Conservation (phyloP, 1,284 basidiomycete species). For the Xerocomus nothofagi region DNA sequence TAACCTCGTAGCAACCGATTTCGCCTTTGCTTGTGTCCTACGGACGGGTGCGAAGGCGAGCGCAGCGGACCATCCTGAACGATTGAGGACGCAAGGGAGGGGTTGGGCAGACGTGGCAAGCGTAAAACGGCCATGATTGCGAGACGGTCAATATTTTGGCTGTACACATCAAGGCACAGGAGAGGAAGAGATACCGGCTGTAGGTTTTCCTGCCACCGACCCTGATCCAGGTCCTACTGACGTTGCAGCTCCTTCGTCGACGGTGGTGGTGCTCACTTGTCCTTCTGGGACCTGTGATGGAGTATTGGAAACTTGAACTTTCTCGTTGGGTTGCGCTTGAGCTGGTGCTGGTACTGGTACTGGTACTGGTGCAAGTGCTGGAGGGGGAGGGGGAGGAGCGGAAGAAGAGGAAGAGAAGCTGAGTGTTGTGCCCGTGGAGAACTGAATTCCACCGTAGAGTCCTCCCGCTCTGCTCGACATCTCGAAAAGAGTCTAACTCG, state of each 20-base stretch:
- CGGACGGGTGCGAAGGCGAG: constrained; percentile 81
- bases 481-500: constrained; percentile 25
- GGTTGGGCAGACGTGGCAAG: constrained; percentile 5
- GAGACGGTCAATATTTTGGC: constrained; percentile 40
- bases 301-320: constrained; percentile 12
- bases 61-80: constrained; percentile 79
- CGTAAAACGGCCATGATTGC: constrained; percentile 35
- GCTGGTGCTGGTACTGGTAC: constrained; percentile 6
- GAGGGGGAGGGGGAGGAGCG: constrained; percentile 13
- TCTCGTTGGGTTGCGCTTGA: constrained; percentile 17
- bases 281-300: constrained; percentile 15
- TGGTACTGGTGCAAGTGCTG: no score
- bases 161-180: constrained; percentile 40
- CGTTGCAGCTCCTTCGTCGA: constrained; percentile 25
- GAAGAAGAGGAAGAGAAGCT: constrained; percentile 32
- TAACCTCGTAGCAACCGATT: constrained; percentile 48
- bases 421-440: constrained; percentile 60
- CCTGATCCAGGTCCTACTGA: constrained; percentile 33
- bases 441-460: constrained; percentile 79
- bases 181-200: constrained; percentile 73
- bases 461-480: constrained; percentile 78
- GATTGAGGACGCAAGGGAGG: constrained; percentile 10
- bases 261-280: constrained; percentile 15
- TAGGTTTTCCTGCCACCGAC: constrained; percentile 57
- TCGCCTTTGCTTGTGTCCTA: constrained; percentile 55